Evolutionary conservation across 371 early-diverging fungal species (phyloP).

Genomic region (Mortierella sp.): DNA sequence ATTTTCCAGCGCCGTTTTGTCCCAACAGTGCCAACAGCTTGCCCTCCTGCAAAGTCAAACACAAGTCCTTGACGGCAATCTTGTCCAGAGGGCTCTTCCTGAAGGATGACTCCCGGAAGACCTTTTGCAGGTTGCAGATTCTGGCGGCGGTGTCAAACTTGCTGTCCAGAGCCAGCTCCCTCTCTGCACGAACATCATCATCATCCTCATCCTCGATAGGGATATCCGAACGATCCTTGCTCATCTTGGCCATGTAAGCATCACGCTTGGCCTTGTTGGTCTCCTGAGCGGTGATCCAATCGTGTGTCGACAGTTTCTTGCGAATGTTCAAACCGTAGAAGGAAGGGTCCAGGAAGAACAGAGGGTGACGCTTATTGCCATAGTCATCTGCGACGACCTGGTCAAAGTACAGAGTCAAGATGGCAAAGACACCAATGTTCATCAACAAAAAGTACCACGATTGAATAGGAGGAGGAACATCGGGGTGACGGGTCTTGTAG

Average conservation of each 20-base stretch:
- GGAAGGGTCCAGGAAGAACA: constrained; percentile 72
- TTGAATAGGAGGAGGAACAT: constrained; percentile 68
- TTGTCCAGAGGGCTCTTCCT: constrained; percentile 65
- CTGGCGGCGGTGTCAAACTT: constrained; percentile 49
- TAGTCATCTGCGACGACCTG: constrained; percentile 80
- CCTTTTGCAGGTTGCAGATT: constrained; percentile 76
- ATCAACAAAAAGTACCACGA: constrained; percentile 71
- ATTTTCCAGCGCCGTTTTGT: constrained; percentile 85
- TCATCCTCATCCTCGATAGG: constrained; percentile 58
- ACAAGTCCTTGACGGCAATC: constrained; percentile 73
- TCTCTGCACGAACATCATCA: constrained; percentile 63
- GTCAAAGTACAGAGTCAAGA: constrained; percentile 75
- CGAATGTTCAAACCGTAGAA: constrained; percentile 71
- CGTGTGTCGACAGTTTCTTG: constrained; percentile 33
- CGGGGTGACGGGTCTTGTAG: constrained; percentile 56
- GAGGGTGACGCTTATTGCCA: constrained; percentile 64
- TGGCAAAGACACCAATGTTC: constrained; percentile 65
- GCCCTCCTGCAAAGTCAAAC: constrained; percentile 71
- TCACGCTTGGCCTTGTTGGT: constrained; percentile 40
- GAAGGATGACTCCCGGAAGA: constrained; percentile 63
- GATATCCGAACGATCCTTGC: constrained; percentile 16
- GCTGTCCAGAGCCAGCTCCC: constrained; percentile 44
- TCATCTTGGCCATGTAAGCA: constrained; percentile 23
- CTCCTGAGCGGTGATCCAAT: constrained; percentile 49
- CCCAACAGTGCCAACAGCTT: constrained; percentile 73